Evolutionary conservation across 2,329 filamentous ascomycete genomes (phyloP), one percentile per base, ranked within the genome.

Genomic region (Xylariaceae sp.): DNA sequence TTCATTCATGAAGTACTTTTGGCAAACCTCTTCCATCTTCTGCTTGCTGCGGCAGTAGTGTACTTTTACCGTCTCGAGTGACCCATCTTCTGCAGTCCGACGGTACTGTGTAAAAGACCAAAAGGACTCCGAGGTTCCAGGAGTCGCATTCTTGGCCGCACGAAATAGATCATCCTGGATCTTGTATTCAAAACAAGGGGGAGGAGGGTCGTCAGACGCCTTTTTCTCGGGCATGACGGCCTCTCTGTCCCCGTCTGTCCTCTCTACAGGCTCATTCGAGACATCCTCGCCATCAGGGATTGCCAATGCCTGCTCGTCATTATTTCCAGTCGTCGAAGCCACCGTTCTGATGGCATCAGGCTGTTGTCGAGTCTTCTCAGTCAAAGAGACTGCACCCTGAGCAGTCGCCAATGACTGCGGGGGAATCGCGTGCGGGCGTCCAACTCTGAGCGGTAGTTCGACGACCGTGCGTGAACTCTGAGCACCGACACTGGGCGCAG

Each of bases 41-140:
- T 80, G 70, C 36, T 75, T 77, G 45, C 73, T 85, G 39, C 71
- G 81, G 70, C 89, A 95, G 64, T 95, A 95, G 60, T 92, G 82
- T 1, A 94, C 80, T 45, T 75, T 77, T 37, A 88, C 79, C 40
- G 73, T 76, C 33, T 78, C 63, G 14, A 71, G 66, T 3, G 69
- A 57, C 0, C 56, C 62, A 34, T 72, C 71, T 11, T 68, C 60
- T 37, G 57, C 52, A 35, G 75, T 65, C 4, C 76, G 77, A 8
- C 80, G 76, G 61, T 92, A 93, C 45, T 89, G 64, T 1, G 60
- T 71, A 62, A 90, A 79, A 2, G 76, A 80, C 86, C 86, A 93
- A 61, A 73, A 87, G 0, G 80, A 83, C 38, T 65, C 66, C 2
- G 65, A 58, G 0, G 71, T 68, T 8, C 69, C 76, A 5, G 65